These are phyloP conservation scores for Aspergillus hortae DNA, from an alignment of 2,329 filamentous ascomycete species.

Conservation along the genomic window DNA sequence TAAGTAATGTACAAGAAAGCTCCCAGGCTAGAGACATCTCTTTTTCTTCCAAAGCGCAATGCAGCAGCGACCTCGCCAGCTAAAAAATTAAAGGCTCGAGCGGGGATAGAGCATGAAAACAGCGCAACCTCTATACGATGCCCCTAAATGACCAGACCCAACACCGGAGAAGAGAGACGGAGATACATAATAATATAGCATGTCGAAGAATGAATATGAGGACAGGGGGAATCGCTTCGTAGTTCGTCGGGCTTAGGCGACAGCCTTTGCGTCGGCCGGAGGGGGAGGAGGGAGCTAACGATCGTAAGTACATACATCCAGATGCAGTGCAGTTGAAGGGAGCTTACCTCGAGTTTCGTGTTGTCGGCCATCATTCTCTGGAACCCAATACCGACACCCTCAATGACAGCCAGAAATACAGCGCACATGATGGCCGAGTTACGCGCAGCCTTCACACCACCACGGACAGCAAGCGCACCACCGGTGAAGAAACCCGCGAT, in stretches of 20 bases:
- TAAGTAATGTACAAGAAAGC: conserved; percentile 33
- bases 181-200: conserved; percentile 22
- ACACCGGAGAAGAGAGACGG: conserved; percentile 40
- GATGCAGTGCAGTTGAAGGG: too few species aligned
- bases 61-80: conserved; percentile 15
- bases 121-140: conserved; percentile 34
- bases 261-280: conserved; percentile 33
- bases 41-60: conserved; percentile 20
- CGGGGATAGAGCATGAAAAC: conserved; percentile 23
- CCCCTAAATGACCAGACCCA: conserved; percentile 32
- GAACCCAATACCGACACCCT: conserved; percentile 95
- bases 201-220: neutral
- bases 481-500: conserved; percentile 97
- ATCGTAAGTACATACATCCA: neutral
- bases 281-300: conserved; percentile 34
- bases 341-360: conserved; percentile 71
- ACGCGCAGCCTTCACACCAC: conserved; percentile 84
- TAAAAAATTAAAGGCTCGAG: conserved; percentile 8
- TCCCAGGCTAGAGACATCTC: conserved; percentile 8
- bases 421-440: conserved; percentile 97
- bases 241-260: conserved; percentile 26
- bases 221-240: conserved; percentile 8
- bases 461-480: conserved; percentile 84
- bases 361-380: conserved; percentile 89
- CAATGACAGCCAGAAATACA: conserved; percentile 89